These are phyloP conservation scores for Chlamydomonas incerta DNA, from an alignment of 139 green algal genomes.

Conservation along the genomic window DNA sequence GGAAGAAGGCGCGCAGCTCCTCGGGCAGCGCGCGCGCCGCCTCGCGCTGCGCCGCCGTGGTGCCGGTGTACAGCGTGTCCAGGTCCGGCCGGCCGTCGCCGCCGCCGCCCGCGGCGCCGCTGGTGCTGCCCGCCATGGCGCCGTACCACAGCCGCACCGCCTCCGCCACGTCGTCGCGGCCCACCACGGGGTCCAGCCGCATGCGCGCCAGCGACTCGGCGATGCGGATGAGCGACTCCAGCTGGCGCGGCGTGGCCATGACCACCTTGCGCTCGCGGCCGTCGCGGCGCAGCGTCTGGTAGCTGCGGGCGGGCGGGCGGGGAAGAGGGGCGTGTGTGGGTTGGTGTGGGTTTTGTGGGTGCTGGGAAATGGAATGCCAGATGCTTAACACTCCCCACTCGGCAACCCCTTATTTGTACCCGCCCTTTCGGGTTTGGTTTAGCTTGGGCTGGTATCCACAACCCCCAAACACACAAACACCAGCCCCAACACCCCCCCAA, in stretches of 20 bases:
- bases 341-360: too few species aligned
- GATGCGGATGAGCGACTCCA: constrained; percentile 93
- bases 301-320: constrained; percentile 48
- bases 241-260: constrained; percentile 92
- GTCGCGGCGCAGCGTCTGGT: constrained; percentile 87
- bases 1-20: neutral
- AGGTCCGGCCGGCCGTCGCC: constrained; percentile 23
- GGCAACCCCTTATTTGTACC: too few species aligned
- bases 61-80: constrained; percentile 26
- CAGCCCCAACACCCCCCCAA: too few species aligned
- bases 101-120: too few species aligned
- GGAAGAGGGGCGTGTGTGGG: neutral
- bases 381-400: too few species aligned
- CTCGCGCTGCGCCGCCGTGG: constrained; percentile 27
- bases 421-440: too few species aligned
- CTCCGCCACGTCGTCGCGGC: constrained; percentile 62
- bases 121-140: constrained; percentile 21
- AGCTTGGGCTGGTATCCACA: too few species aligned
- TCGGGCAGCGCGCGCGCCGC: constrained; percentile 14
- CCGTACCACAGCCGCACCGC: constrained; percentile 54
- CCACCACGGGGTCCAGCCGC: constrained; percentile 67
- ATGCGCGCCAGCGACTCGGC: constrained; percentile 89
- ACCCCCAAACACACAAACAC: too few species aligned
- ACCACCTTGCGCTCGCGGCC: constrained; percentile 75
- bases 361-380: too few species aligned